Percentiles rank a stretch among this genome's conserved stretches.
Evolutionary conservation across 352 stramenopile genomes (phyloP).

Genomic region (Globisporangium uncinulatum): DNA sequence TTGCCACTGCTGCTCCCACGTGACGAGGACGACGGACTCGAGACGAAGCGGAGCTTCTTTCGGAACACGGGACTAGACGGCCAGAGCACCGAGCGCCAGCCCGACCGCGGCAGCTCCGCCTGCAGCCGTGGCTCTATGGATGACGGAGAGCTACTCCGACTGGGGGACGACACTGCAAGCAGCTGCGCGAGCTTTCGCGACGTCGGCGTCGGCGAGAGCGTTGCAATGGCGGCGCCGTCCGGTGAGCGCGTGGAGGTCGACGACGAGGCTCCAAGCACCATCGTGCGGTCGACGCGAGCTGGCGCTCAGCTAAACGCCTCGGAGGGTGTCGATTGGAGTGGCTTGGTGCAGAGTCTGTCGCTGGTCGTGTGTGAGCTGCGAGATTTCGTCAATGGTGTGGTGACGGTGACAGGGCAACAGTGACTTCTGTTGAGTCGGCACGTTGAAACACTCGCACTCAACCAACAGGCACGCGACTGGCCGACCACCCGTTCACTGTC

Average conservation of each 20-base stretch:
- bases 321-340: no score
- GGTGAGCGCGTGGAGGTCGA: not conserved
- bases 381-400: no score
- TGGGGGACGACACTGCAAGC: constrained; percentile 6
- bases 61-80: constrained; percentile 21
- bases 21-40: not conserved
- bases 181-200: constrained; percentile 8
- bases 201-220: not conserved
- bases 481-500: no score
- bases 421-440: no score
- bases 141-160: not conserved
- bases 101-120: constrained; percentile 13
- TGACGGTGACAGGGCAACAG: no score
- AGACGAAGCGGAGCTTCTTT: constrained; percentile 25
- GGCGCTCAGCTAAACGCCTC: no score
- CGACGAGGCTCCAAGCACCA: not conserved
- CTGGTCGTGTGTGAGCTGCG: no score
- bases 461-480: no score
- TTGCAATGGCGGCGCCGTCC: not conserved
- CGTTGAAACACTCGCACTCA: no score
- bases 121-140: constrained; percentile 13
- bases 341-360: no score
- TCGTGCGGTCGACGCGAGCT: not conserved
- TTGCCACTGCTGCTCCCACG: constrained; percentile 15
- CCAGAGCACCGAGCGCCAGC: constrained; percentile 35